Conservation (phyloP, 148 eudicot genomes). For the Spergularia marina region DNA sequence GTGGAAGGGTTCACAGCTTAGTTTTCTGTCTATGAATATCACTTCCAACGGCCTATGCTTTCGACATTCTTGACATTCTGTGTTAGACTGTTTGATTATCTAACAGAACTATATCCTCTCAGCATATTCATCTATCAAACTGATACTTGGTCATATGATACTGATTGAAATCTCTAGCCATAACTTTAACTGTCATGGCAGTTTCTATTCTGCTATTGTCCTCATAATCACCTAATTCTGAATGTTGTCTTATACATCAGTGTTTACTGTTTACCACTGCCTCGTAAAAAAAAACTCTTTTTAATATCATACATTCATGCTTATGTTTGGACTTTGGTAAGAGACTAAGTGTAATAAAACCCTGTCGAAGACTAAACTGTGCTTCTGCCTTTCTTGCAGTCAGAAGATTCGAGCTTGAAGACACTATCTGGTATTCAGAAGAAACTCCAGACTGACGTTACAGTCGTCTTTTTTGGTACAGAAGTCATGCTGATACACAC, state of each 20-base stretch:
- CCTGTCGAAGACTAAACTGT: slow-evolving; percentile 1
- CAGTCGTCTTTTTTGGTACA: slow-evolving; percentile 6
- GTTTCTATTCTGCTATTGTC: no score
- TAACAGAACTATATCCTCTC: not conserved
- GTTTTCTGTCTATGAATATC: no score
- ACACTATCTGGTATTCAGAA: not conserved
- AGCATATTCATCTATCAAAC: not conserved
- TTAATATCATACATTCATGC: not conserved
- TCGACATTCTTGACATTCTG: no score
- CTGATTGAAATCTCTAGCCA: no score
- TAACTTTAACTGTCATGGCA: not conserved
- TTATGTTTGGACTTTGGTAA: not conserved
- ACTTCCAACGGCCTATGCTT: no score
- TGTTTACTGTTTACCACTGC: no score
- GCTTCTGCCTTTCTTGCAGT: slow-evolving; percentile 15
- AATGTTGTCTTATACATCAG: no score
- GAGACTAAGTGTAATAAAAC: not conserved
- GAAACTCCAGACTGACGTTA: not conserved
- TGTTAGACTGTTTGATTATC: no score
- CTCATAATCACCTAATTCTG: no score
- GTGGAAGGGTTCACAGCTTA: no score
- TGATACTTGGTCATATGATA: not conserved
- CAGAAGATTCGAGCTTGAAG: slow-evolving; percentile 21
- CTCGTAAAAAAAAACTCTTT: not conserved
- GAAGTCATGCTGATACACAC: not conserved